phyloP scores from a whole-genome alignment of 306 rosid species.

The Trifolium dubium region DNA sequence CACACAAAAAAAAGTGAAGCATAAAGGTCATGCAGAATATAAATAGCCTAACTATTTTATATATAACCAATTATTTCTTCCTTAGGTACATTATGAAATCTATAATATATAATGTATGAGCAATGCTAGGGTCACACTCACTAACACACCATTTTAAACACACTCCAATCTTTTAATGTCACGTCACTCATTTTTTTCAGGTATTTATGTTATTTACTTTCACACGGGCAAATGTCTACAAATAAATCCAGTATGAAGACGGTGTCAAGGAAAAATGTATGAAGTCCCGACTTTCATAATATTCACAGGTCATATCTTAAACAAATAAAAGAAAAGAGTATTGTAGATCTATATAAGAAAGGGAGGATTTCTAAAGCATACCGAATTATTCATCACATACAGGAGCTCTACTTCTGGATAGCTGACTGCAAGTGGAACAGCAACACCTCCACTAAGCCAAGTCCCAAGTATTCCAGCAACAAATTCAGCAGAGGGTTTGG shows the following conservation, averaged over 20 bases:
- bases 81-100: not conserved
- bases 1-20: slow-evolving; percentile 29
- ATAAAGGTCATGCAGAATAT: slow-evolving; percentile 23
- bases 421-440: slow-evolving; percentile 93
- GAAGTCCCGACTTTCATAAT: slow-evolving; percentile 1
- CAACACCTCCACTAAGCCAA: slow-evolving; percentile 95
- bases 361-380: slow-evolving; percentile 43
- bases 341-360: slow-evolving; percentile 12
- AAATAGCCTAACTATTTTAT: not conserved
- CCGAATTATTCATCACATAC: slow-evolving; percentile 81
- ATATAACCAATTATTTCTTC: not conserved
- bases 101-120: not conserved
- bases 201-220: not conserved
- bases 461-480: slow-evolving; percentile 88
- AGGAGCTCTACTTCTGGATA: slow-evolving; percentile 91
- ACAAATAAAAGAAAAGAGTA: slow-evolving; percentile 8
- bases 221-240: not conserved
- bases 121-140: too few species aligned
- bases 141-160: too few species aligned
- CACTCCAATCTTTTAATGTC: too few species aligned
- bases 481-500: slow-evolving; percentile 94
- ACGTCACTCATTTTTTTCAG: too few species aligned
- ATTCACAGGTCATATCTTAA: slow-evolving; percentile 27
- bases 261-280: slow-evolving; percentile 5
- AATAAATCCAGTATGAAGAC: slow-evolving; percentile 19